Base-by-base conservation (phyloP, 805 yeast species). In the Saturnispora sanitii region DNA sequence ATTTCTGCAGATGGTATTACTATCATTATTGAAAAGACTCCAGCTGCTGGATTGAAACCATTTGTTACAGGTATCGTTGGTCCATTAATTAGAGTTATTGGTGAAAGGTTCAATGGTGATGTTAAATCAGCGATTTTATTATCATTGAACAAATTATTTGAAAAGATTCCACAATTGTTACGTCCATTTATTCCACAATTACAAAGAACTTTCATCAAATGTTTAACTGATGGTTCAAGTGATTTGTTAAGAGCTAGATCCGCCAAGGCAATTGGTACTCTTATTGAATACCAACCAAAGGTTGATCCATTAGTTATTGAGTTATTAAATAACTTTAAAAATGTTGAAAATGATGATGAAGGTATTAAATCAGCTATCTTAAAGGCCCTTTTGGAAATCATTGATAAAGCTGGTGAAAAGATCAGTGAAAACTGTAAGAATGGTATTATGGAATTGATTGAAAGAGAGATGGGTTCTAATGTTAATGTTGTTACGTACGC, bases 141-240 rank as follows among this genome's bases (percentile, higher is more conserved):
- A 47, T 94, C 97, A 1, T 71, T 94, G 59, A 82, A 82, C 55
- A 74, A 74, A 48, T 66, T 94, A 55, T 77, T 92, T 53, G 64
- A 65, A 19, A 83, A 86, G 66, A 82, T 90, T 51, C 96, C 98
- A 2, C 85, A 82, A 56, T 84, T 85, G 58, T 70, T 92, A 60
- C 76, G 90, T 55, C 98, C 99, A 13, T 92, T 92, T 60, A 77
- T 92, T 61, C 99, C 99, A 7, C 99, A 92, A 66, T 71, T 92
- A 50, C 98, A 92, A 65, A 75, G 99, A 58, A 92, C 98, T 1
- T 92, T 92, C 65, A 95, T 90, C 32, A 82, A 94, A 57, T 83
- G 95, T 2, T 67, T 92, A 49, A 73, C 85, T 38, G 98, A 92
- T 62, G 68, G 82, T 2, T 54, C 73, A 2, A 82, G 79, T 52